Percentiles rank a stretch among this genome's conserved stretches.
These are phyloP conservation scores for Penicillium dipodomyicola DNA, from an alignment of 495 filamentous ascomycete species.

Conservation along the genomic window DNA sequence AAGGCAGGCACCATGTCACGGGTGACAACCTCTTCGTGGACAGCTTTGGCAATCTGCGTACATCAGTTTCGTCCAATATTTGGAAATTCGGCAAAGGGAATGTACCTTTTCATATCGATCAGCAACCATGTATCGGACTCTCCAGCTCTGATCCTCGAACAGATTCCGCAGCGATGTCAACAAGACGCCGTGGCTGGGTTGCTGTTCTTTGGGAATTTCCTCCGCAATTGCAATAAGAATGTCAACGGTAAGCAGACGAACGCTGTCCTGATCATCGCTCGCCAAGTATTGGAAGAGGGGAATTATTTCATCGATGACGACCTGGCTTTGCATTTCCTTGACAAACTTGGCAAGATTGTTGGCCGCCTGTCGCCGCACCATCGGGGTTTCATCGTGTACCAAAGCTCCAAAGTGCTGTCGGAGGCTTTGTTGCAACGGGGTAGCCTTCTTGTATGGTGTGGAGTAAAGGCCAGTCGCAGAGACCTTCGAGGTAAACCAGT, in stretches of 20 bases:
- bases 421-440: slow-evolving; percentile 81
- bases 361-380: slow-evolving; percentile 95
- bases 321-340: slow-evolving; percentile 84
- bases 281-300: slow-evolving; percentile 96
- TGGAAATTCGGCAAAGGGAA: slow-evolving; percentile 13
- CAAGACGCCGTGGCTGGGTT: slow-evolving; percentile 90
- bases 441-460: slow-evolving; percentile 85
- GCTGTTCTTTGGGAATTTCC: slow-evolving; percentile 95
- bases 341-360: slow-evolving; percentile 97
- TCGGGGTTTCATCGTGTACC: slow-evolving; percentile 97
- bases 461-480: slow-evolving; percentile 95
- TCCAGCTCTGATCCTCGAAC: slow-evolving; percentile 99
- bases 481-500: slow-evolving; percentile 99
- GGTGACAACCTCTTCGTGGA: slow-evolving; percentile 93
- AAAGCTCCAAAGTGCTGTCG: slow-evolving; percentile 86
- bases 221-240: slow-evolving; percentile 95
- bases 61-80: slow-evolving; percentile 16
- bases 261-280: slow-evolving; percentile 94
- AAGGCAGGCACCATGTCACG: slow-evolving; percentile 95
- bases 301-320: slow-evolving; percentile 98
- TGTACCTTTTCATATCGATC: slow-evolving; percentile 94
- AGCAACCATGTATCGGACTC: slow-evolving; percentile 98
- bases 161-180: slow-evolving; percentile 84
- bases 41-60: slow-evolving; percentile 87
- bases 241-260: slow-evolving; percentile 92